Conservation (phyloP, 192 early-diverging fungal genomes). For the Powellomyces hirtus region DNA sequence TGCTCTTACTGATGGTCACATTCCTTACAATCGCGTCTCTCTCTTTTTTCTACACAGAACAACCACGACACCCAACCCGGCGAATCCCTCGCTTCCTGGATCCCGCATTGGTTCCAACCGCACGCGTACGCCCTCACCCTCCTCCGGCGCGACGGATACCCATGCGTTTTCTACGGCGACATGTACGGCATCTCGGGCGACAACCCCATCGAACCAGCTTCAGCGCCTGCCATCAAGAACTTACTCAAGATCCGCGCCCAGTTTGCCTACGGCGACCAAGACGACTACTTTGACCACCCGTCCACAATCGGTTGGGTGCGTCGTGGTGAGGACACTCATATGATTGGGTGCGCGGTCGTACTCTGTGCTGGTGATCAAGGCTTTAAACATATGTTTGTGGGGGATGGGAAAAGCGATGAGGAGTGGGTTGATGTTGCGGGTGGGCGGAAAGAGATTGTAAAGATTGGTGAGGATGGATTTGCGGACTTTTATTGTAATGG, state of each 20-base stretch:
- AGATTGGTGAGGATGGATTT: slow-evolving; percentile 25
- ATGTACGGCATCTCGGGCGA: slow-evolving; percentile 39
- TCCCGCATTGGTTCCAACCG: slow-evolving; percentile 47
- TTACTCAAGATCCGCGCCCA: slow-evolving; percentile 30
- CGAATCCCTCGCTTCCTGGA: slow-evolving; percentile 41
- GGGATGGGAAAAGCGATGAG: slow-evolving; percentile 10
- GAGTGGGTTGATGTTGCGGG: slow-evolving; percentile 32
- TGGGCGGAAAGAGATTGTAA: slow-evolving; percentile 23
- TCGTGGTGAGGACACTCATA: slow-evolving; percentile 1
- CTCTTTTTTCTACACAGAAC: slow-evolving; percentile 16
- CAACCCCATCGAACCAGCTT: slow-evolving; percentile 21
- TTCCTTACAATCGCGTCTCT: neutral
- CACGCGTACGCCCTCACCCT: slow-evolving; percentile 40
- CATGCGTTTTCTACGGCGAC: slow-evolving; percentile 50
- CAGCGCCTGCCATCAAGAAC: slow-evolving; percentile 27
- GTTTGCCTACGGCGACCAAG: slow-evolving; percentile 47
- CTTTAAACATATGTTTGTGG: slow-evolving; percentile 30
- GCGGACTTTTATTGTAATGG: slow-evolving; percentile 27
- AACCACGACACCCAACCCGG: slow-evolving; percentile 40
- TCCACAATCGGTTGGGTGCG: slow-evolving; percentile 48
- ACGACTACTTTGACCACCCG: slow-evolving; percentile 46
- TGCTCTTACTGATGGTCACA: too few species aligned
- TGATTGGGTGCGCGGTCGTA: slow-evolving; percentile 20
- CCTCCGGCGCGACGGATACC: slow-evolving; percentile 43
- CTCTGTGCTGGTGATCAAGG: slow-evolving; percentile 28